Conservation (phyloP, 148 eudicot genomes). For the Fagopyrum esculentum region DNA sequence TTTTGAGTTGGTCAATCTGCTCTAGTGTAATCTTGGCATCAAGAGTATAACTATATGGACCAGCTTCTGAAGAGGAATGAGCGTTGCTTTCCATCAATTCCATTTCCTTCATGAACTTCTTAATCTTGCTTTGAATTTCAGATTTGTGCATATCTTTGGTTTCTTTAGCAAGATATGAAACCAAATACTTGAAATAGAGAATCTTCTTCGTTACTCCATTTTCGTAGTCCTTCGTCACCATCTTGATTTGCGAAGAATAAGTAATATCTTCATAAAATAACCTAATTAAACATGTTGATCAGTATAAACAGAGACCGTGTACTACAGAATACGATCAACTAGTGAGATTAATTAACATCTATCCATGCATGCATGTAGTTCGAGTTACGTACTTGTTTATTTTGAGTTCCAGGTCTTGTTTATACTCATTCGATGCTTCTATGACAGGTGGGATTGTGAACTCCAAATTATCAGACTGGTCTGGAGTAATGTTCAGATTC, state of each 20-base stretch:
- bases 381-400: slow-evolving; percentile 2
- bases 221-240: slow-evolving; percentile 3
- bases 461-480: slow-evolving; percentile 11
- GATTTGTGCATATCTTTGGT: neutral
- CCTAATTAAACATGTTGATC: neutral
- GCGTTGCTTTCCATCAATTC: neutral
- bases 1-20: neutral
- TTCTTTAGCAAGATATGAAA: neutral
- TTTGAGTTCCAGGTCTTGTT: neutral
- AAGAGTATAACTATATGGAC: neutral
- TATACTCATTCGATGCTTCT: neutral
- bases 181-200: slow-evolving; percentile 14
- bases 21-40: neutral
- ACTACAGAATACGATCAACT: too few relatives aligned
- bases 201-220: slow-evolving; percentile 4
- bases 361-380: neutral
- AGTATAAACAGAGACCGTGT: too few relatives aligned
- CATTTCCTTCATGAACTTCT: neutral
- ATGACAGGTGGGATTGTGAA: neutral
- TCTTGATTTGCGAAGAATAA: neutral
- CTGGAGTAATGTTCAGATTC: neutral
- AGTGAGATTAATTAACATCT: too few relatives aligned
- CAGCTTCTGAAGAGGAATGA: too few relatives aligned
- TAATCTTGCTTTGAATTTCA: neutral
- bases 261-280: neutral